phyloP scores from a whole-genome alignment of 208 protist species.

The Strigomonas culicis region DNA sequence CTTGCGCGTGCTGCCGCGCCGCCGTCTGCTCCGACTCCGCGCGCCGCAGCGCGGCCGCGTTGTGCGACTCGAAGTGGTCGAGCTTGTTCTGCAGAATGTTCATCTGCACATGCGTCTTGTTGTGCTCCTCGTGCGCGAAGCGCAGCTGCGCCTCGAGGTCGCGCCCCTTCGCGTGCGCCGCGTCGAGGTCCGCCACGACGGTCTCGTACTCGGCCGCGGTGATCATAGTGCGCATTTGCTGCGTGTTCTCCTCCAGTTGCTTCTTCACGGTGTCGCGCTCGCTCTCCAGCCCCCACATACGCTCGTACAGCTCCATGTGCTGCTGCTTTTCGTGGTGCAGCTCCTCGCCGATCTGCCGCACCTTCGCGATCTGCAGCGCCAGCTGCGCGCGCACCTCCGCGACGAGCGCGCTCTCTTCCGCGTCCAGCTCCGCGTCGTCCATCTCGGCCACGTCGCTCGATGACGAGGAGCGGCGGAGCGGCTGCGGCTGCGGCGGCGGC shows the following conservation, averaged over 20 bases:
- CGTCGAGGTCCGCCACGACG: constrained; percentile 15
- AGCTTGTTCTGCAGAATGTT: constrained; percentile 1
- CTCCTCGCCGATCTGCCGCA: constrained; percentile 30
- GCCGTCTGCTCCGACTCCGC: background rate
- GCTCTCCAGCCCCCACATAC: constrained; percentile 67
- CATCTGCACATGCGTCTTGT: background rate
- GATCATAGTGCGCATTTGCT: constrained; percentile 10
- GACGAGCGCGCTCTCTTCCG: constrained; percentile 18
- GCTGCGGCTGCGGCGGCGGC: constrained; percentile 1
- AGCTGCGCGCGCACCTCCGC: constrained; percentile 32
- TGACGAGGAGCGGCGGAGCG: background rate
- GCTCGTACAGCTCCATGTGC: constrained; percentile 57
- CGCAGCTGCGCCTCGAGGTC: background rate
- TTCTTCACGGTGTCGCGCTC: constrained; percentile 36
- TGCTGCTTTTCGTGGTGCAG: constrained; percentile 50
- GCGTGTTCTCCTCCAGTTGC: constrained; percentile 11
- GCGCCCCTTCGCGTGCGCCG: background rate
- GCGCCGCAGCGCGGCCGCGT: background rate
- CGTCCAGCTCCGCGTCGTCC: constrained; percentile 5
- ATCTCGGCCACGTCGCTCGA: background rate
- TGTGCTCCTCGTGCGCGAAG: background rate
- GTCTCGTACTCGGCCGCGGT: constrained; percentile 23
- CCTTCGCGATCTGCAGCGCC: constrained; percentile 29
- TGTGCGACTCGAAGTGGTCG: background rate
- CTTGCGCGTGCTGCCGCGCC: background rate